These are phyloP conservation scores for Talaromyces trachyspermus DNA, from an alignment of 495 filamentous ascomycete species.

Conservation along the genomic window DNA sequence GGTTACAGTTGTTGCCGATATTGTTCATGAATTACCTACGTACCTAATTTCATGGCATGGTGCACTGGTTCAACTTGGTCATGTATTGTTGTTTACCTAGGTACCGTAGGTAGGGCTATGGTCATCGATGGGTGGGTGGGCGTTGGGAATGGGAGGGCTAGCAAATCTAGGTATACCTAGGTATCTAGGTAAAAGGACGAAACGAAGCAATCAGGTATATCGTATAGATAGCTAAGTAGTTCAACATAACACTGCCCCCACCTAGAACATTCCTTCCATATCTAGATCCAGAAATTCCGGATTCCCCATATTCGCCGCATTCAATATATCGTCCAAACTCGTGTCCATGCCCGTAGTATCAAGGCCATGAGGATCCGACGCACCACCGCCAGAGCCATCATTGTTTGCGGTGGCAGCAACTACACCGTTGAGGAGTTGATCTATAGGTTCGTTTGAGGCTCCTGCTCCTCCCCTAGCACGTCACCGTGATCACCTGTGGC, in stretches of 20 bases:
- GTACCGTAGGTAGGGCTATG: too few species aligned
- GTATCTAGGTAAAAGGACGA: too few species aligned
- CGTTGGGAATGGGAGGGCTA: too few species aligned
- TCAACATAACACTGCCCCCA: too few species aligned
- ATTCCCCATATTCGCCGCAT: constrained; percentile 42
- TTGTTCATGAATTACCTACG: too few species aligned
- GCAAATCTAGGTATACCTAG: too few species aligned
- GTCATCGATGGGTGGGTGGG: too few species aligned
- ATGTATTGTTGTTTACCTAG: too few species aligned
- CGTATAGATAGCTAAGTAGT: not conserved
- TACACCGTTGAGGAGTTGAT: constrained; percentile 41
- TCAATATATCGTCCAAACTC: constrained; percentile 40
- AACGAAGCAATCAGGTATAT: too few species aligned
- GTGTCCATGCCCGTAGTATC: constrained; percentile 28
- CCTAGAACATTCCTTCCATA: constrained; percentile 42
- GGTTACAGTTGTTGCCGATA: too few species aligned
- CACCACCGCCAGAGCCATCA: not conserved
- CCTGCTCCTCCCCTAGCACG: constrained; percentile 13
- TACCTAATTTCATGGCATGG: too few species aligned
- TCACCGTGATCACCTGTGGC: not conserved
- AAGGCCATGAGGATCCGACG: constrained; percentile 5
- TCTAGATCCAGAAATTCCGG: constrained; percentile 44
- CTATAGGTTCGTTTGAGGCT: constrained; percentile 33
- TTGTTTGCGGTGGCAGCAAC: constrained; percentile 27
- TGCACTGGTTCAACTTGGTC: too few species aligned